A percentile compares a stretch with the other conserved stretches of the same genome.
Conservation (phyloP, 116 monocot species). For the Cymodocea nodosa region DNA sequence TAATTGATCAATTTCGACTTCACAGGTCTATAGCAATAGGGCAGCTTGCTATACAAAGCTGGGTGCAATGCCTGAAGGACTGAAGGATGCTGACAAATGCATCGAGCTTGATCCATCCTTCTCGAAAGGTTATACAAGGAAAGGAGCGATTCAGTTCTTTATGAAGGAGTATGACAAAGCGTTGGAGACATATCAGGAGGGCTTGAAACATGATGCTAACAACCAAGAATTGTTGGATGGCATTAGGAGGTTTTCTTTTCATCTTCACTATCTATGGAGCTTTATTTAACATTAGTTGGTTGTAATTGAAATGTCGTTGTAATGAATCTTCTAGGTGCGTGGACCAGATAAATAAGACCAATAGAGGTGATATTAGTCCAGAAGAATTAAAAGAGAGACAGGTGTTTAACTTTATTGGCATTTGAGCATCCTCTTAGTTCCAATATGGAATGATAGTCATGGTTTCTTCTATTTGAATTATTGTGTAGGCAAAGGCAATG, state of each 20-base stretch:
- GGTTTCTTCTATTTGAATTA: neutral
- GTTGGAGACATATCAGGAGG: slow-evolving; percentile 89
- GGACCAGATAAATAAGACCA: slow-evolving; percentile 88
- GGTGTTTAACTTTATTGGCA: slow-evolving; percentile 17
- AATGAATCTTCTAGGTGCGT: slow-evolving; percentile 48
- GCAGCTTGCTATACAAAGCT: slow-evolving; percentile 97
- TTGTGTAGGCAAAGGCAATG: slow-evolving; percentile 77
- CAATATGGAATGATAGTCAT: neutral
- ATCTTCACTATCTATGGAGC: too few species aligned
- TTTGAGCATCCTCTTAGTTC: neutral
- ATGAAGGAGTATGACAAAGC: slow-evolving; percentile 99
- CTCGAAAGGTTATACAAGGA: slow-evolving; percentile 84
- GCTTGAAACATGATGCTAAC: slow-evolving; percentile 74
- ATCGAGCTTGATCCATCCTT: slow-evolving; percentile 91
- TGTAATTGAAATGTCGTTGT: neutral
- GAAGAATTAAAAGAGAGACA: slow-evolving; percentile 94
- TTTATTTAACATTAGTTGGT: too few species aligned
- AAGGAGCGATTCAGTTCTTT: slow-evolving; percentile 85
- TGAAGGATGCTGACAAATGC: slow-evolving; percentile 99
- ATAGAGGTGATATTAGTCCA: slow-evolving; percentile 68
- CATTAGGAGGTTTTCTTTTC: too few species aligned
- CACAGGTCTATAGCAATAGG: slow-evolving; percentile 88
- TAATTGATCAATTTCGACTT: neutral
- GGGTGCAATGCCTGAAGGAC: slow-evolving; percentile 78
- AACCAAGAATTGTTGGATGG: slow-evolving; percentile 86